Evolutionary conservation across 73 alveolate species (phyloP).

Genomic region (Paraurostyla sp.): DNA sequence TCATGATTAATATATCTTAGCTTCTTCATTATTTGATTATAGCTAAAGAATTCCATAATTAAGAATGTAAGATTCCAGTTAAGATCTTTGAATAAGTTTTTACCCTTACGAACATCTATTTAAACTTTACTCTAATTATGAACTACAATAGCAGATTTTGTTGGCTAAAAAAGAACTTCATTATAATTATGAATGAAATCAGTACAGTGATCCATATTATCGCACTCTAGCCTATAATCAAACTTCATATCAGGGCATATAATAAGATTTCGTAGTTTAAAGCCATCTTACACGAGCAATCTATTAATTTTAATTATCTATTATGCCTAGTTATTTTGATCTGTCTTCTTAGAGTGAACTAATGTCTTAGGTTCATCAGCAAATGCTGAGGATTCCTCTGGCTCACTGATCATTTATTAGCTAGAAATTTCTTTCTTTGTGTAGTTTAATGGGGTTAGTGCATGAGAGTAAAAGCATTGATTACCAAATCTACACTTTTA

Average conservation of each 20-base stretch:
- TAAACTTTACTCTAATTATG: background rate
- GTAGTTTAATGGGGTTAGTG: background rate
- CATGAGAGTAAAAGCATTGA: background rate
- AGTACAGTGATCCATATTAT: background rate
- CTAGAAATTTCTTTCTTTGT: no score
- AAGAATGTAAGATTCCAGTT: slow-evolving; percentile 3
- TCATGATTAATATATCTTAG: slow-evolving; percentile 34
- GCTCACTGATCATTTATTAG: no score
- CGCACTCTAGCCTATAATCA: no score
- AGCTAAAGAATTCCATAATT: background rate
- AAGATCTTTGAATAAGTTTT: background rate
- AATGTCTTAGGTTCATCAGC: no score
- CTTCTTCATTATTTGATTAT: background rate
- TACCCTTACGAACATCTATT: background rate
- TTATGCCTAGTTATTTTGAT: no score
- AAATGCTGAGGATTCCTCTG: no score
- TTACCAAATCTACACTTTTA: background rate
- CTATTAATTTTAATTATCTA: no score
- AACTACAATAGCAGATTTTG: background rate
- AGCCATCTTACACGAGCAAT: no score
- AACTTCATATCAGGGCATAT: background rate
- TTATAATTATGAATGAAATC: background rate
- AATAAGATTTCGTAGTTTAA: background rate
- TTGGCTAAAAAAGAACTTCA: slow-evolving; percentile 28
- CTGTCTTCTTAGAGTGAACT: no score